Evolutionary conservation across 2,329 filamentous ascomycete species (phyloP).

Genomic region (Talaromyces sp.): DNA sequence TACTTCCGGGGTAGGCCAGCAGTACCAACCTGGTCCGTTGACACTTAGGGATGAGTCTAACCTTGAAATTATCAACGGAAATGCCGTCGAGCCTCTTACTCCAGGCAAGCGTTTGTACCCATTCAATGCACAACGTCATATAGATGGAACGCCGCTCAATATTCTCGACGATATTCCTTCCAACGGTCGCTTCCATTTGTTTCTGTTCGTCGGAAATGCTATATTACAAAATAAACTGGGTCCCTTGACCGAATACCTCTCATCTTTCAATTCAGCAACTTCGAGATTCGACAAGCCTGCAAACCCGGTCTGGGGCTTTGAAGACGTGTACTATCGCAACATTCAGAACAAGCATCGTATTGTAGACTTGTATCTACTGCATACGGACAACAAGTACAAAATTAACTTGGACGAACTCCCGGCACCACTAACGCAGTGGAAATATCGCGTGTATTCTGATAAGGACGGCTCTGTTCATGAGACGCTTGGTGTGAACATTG

Average conservation of each 20-base stretch:
- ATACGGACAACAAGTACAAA: neutral
- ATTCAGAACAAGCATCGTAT: neutral
- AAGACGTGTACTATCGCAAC: neutral
- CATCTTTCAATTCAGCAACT: neutral
- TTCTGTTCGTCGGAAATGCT: neutral
- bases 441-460: neutral
- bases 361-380: neutral
- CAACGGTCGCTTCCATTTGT: conserved; percentile 2
- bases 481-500: neutral
- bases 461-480: neutral
- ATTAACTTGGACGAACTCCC: neutral
- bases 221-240: neutral
- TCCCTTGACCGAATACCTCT: neutral
- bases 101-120: conserved; percentile 2
- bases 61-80: neutral
- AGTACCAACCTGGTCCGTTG: neutral
- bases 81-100: neutral
- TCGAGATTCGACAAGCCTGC: neutral
- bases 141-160: neutral
- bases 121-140: neutral
- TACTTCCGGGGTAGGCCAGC: neutral
- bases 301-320: neutral
- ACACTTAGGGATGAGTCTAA: neutral
- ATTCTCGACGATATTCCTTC: conserved; percentile 1
- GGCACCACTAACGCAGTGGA: neutral